phyloP scores from a whole-genome alignment of 805 yeast genomes.

The Candida fluviatilis region DNA sequence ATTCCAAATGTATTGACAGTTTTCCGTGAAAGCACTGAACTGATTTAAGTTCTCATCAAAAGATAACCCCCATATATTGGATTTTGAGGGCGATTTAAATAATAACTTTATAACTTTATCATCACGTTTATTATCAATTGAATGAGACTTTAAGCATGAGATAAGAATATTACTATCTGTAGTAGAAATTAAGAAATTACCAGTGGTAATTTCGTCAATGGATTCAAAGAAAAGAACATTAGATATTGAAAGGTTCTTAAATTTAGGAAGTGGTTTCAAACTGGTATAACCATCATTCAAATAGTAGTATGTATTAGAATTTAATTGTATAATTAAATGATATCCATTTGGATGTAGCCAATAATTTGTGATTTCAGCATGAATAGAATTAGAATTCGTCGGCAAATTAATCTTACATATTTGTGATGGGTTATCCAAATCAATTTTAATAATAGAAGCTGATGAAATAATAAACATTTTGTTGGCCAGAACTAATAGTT shows the following conservation, averaged over 20 bases:
- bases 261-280: conserved; percentile 30
- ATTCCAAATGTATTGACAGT: conserved; percentile 26
- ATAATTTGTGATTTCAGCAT: conserved; percentile 17
- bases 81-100: conserved; percentile 12
- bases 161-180: conserved; percentile 25
- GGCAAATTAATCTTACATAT: conserved; percentile 23
- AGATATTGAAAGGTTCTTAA: conserved; percentile 25
- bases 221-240: conserved; percentile 20
- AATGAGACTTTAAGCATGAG: conserved; percentile 25
- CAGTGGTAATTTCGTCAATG: conserved; percentile 14
- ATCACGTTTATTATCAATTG: conserved; percentile 29
- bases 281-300: conserved; percentile 26
- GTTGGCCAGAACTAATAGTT: conserved; percentile 28
- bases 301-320: conserved; percentile 22
- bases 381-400: conserved; percentile 5
- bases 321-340: conserved; percentile 28
- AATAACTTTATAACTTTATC: conserved; percentile 30
- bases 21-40: conserved; percentile 19
- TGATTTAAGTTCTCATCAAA: conserved; percentile 19
- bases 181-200: conserved; percentile 28
- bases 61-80: conserved; percentile 14
- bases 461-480: conserved; percentile 29
- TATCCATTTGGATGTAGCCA: conserved; percentile 39
- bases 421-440: conserved; percentile 32
- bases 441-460: conserved; percentile 23